Percentiles rank a stretch among this genome's conserved stretches.
Evolutionary conservation across 2,329 filamentous ascomycete species (phyloP).

Genomic region (Dissoconium aciculare): DNA sequence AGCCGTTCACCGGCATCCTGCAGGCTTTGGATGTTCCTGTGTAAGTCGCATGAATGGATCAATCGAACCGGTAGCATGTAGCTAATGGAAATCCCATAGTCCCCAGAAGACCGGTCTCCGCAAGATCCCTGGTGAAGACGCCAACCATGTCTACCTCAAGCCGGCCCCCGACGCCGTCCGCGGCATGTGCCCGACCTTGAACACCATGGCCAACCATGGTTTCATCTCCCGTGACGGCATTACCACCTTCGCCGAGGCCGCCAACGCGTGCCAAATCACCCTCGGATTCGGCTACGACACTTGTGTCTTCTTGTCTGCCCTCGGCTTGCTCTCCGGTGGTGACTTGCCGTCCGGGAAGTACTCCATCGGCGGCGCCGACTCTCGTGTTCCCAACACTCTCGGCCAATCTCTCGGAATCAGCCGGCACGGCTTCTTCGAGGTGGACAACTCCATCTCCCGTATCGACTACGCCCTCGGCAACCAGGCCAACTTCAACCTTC

Average conservation of each 20-base stretch:
- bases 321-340: constrained; percentile 18
- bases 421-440: constrained; percentile 18
- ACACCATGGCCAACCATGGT: constrained; percentile 20
- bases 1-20: constrained; percentile 15
- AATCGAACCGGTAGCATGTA: too few relatives aligned
- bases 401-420: constrained; percentile 17
- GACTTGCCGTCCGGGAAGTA: constrained; percentile 17
- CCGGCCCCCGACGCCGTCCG: constrained; percentile 12
- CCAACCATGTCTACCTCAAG: constrained; percentile 12
- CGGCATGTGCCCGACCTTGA: constrained; percentile 17
- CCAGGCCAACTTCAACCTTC: constrained; percentile 16
- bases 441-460: constrained; percentile 18
- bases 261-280: constrained; percentile 18
- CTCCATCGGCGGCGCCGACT: constrained; percentile 15
- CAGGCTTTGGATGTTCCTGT: constrained; percentile 13
- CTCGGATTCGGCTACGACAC: constrained; percentile 18
- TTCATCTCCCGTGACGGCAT: constrained; percentile 18
- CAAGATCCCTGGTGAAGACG: constrained; percentile 15
- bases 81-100: constrained; percentile 2
- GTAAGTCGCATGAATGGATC: constrained; percentile 3
- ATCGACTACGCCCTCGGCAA: constrained; percentile 16
- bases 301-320: constrained; percentile 15
- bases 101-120: constrained; percentile 11
- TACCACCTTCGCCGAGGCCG: constrained; percentile 17
- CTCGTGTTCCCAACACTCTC: constrained; percentile 17